A percentile compares a stretch with the other conserved stretches of the same genome.
These are phyloP conservation scores for Colletotrichum sp. DNA, from an alignment of 2,329 filamentous ascomycete species.

Conservation along the genomic window DNA sequence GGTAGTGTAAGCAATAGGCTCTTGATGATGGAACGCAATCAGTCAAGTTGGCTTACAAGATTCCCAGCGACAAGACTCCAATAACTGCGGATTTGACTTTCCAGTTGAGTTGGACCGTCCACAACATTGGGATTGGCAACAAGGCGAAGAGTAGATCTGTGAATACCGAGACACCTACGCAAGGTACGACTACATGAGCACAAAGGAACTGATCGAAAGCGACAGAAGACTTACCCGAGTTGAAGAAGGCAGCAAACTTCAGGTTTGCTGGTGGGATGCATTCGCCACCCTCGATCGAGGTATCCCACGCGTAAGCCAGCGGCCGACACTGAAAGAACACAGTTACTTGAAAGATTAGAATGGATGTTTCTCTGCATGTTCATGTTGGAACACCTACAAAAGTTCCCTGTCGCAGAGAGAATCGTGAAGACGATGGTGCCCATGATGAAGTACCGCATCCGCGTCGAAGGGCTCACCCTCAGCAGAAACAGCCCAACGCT, in stretches of 20 bases:
- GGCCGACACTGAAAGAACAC: slow-evolving; percentile 30
- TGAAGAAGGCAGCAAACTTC: slow-evolving; percentile 31
- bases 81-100: slow-evolving; percentile 29
- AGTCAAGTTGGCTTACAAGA: slow-evolving; percentile 21
- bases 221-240: slow-evolving; percentile 15
- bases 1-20: not conserved
- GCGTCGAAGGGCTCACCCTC: slow-evolving; percentile 25
- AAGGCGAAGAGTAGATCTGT: slow-evolving; percentile 33
- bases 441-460: slow-evolving; percentile 25
- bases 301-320: slow-evolving; percentile 26
- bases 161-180: slow-evolving; percentile 24
- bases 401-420: slow-evolving; percentile 26
- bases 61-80: slow-evolving; percentile 28
- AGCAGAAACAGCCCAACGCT: slow-evolving; percentile 34
- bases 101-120: slow-evolving; percentile 32
- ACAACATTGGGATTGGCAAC: slow-evolving; percentile 30
- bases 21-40: too few relatives aligned
- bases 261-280: slow-evolving; percentile 28
- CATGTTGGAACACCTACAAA: slow-evolving; percentile 15
- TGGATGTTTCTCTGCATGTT: accelerated
- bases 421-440: slow-evolving; percentile 29
- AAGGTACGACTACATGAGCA: not conserved
- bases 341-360: slow-evolving; percentile 18
- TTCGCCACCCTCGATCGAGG: slow-evolving; percentile 17
- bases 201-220: accelerated